Evolutionary conservation across 495 filamentous ascomycete species (phyloP).

Genomic region (Physcia stellaris): DNA sequence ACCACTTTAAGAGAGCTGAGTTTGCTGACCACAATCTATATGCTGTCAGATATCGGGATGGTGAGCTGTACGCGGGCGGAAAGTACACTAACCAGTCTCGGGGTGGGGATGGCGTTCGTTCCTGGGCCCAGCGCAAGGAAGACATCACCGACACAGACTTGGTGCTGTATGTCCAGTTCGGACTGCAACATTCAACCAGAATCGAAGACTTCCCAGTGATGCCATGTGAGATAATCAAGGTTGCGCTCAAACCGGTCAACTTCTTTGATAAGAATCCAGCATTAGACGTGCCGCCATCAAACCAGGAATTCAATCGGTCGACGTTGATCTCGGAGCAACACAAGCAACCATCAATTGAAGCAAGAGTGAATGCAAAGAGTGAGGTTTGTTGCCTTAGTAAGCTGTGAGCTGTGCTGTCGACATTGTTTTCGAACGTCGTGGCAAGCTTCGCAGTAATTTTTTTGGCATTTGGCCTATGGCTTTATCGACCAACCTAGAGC

Average conservation of each 20-base stretch:
- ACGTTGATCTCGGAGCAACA: constrained; percentile 26
- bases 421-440: too few species aligned
- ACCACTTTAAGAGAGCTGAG: constrained; percentile 62
- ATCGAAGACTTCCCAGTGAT: constrained; percentile 56
- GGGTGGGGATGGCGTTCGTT: constrained; percentile 43
- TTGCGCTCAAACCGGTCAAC: constrained; percentile 51
- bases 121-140: constrained; percentile 38
- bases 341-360: constrained; percentile 15
- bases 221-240: constrained; percentile 49
- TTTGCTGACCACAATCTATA: constrained; percentile 76
- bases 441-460: too few species aligned
- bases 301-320: constrained; percentile 37
- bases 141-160: constrained; percentile 36
- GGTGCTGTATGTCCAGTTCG: constrained; percentile 49
- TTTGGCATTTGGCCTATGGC: too few species aligned
- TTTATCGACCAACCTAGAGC: too few species aligned
- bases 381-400: constrained; percentile 27
- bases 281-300: constrained; percentile 54
- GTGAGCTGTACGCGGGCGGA: constrained; percentile 69
- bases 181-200: constrained; percentile 46
- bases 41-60: constrained; percentile 63
- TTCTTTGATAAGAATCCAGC: constrained; percentile 68
- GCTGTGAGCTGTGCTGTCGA: too few species aligned
- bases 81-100: constrained; percentile 78
- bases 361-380: constrained; percentile 21